phyloP scores from a whole-genome alignment of 2,329 filamentous ascomycete species.

The Rutstroemia sp. region DNA sequence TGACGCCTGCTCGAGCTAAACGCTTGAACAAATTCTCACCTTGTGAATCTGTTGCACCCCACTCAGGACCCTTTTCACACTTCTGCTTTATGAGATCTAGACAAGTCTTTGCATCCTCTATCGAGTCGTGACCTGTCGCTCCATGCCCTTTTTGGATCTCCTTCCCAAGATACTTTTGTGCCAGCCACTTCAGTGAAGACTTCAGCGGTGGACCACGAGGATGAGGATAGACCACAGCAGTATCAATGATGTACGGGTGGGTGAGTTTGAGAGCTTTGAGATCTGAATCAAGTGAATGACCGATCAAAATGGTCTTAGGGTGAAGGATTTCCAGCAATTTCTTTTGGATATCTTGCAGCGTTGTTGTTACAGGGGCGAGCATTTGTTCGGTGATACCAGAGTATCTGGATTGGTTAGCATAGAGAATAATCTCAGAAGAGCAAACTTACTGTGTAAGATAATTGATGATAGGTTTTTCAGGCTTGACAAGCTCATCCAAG shows the following conservation, averaged over 20 bases:
- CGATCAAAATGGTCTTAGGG: constrained; percentile 65
- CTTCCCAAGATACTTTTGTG: constrained; percentile 75
- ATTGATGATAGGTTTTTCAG: constrained; percentile 77
- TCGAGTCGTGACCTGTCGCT: constrained; percentile 63
- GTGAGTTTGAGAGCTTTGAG: constrained; percentile 77
- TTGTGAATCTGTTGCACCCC: constrained; percentile 72
- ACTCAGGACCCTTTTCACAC: constrained; percentile 82
- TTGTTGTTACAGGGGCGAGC: constrained; percentile 77
- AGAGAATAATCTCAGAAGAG: constrained; percentile 10
- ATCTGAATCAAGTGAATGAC: constrained; percentile 77
- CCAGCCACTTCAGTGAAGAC: constrained; percentile 82
- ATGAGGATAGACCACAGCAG: constrained; percentile 82
- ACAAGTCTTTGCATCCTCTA: constrained; percentile 87
- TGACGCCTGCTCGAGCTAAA: constrained; percentile 55
- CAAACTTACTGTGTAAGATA: constrained; percentile 65
- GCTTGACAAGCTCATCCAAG: constrained; percentile 88
- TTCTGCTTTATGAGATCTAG: constrained; percentile 93
- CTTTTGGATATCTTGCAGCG: constrained; percentile 72
- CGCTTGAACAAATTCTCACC: constrained; percentile 88
- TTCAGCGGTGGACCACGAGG: constrained; percentile 84
- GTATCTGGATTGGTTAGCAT: constrained; percentile 38
- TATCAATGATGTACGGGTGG: constrained; percentile 92
- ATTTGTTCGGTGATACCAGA: constrained; percentile 89
- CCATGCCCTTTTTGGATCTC: constrained; percentile 79
- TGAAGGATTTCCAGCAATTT: constrained; percentile 67